Percentiles rank a stretch among this genome's conserved stretches.
These are phyloP conservation scores for Phytophthora ohioensis DNA, from an alignment of 352 stramenopile genomes.

Conservation along the genomic window DNA sequence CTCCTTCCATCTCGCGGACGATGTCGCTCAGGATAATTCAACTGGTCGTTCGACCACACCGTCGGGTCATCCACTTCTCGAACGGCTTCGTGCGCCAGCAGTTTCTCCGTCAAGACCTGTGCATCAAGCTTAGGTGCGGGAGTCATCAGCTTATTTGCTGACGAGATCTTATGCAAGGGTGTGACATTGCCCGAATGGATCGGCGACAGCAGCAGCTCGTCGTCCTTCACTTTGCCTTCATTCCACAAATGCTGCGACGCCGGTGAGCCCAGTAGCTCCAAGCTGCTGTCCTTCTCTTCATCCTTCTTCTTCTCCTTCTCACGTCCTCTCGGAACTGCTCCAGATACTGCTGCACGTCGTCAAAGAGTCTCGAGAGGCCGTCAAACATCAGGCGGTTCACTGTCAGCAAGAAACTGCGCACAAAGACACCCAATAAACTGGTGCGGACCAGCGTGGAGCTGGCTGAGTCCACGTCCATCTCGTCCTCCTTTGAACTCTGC, in stretches of 20 bases:
- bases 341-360: constrained; percentile 67
- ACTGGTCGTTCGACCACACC: constrained; percentile 65
- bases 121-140: constrained; percentile 11
- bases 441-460: constrained; percentile 55
- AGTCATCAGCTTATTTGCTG: constrained; percentile 27
- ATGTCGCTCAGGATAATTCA: constrained; percentile 71
- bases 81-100: constrained; percentile 17
- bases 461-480: constrained; percentile 48
- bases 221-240: constrained; percentile 23
- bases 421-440: constrained; percentile 75
- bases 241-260: constrained; percentile 45
- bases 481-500: constrained; percentile 21
- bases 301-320: constrained; percentile 30
- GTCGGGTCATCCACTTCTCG: constrained; percentile 40
- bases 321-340: constrained; percentile 53
- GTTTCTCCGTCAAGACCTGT: constrained; percentile 21
- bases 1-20: constrained; percentile 36
- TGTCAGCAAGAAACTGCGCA: constrained; percentile 71
- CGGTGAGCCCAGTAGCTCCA: constrained; percentile 36
- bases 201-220: constrained; percentile 45
- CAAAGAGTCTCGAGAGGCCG: constrained; percentile 70
- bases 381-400: constrained; percentile 75
- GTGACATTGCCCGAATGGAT: constrained; percentile 33
- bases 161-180: constrained; percentile 7
- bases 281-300: constrained; percentile 26